phyloP scores from a whole-genome alignment of 495 filamentous ascomycete species.

The Aspergillus indologenus region DNA sequence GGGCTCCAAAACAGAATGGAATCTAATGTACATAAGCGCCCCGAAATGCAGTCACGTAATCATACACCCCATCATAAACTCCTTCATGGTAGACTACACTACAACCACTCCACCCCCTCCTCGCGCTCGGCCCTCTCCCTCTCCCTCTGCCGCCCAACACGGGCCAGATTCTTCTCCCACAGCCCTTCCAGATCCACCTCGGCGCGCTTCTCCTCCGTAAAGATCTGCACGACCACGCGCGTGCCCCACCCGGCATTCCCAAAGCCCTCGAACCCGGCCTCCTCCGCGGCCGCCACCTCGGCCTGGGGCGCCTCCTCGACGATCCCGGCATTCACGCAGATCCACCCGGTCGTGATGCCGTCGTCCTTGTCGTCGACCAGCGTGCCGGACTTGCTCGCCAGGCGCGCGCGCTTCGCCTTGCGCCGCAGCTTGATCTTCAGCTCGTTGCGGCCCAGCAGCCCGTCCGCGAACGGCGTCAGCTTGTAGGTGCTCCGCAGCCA shows the following conservation, averaged over 20 bases:
- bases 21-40: neutral
- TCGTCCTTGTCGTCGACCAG: conserved; percentile 60
- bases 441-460: conserved; percentile 84
- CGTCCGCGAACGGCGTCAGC: conserved; percentile 75
- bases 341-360: conserved; percentile 87
- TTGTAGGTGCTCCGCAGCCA: conserved; percentile 75
- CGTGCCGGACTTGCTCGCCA: conserved; percentile 60
- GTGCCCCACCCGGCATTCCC: conserved; percentile 54
- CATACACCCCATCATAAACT: neutral
- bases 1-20: neutral
- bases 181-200: conserved; percentile 81
- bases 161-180: conserved; percentile 59
- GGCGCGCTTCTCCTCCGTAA: conserved; percentile 78
- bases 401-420: conserved; percentile 71
- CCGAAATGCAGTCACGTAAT: neutral
- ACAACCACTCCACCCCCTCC: neutral
- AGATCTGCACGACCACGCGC: conserved; percentile 82
- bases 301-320: conserved; percentile 48
- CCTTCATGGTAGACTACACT: neutral
- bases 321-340: conserved; percentile 84
- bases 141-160: conserved; percentile 29
- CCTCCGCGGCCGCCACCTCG: conserved; percentile 26
- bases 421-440: conserved; percentile 81
- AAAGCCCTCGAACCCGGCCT: conserved; percentile 64
- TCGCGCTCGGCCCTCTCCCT: neutral